Percentiles rank a stretch among this genome's conserved stretches.
phyloP scores from a whole-genome alignment of 495 filamentous ascomycete species.

The Trypethelium eluteriae region DNA sequence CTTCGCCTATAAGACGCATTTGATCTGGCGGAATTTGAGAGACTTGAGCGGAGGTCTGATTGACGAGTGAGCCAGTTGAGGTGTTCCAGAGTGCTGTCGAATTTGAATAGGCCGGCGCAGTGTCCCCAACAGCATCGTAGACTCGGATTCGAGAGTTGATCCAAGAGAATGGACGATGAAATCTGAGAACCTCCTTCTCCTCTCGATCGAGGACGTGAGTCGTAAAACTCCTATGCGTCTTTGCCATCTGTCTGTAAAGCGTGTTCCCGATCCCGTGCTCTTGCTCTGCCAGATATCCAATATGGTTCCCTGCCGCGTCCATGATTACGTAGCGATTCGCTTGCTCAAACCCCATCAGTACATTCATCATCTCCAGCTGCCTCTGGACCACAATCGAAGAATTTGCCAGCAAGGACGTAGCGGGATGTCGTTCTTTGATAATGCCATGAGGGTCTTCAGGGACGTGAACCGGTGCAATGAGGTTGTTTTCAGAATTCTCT shows the following conservation, averaged over 20 bases:
- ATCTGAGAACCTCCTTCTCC: constrained; percentile 58
- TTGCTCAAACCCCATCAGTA: constrained; percentile 66
- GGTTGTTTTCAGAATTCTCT: constrained; percentile 22
- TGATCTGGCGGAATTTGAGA: constrained; percentile 46
- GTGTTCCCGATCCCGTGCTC: constrained; percentile 53
- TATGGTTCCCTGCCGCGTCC: constrained; percentile 59
- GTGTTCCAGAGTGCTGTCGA: constrained; percentile 42
- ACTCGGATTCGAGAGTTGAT: constrained; percentile 58
- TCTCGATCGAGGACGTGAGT: constrained; percentile 63
- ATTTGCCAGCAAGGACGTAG: constrained; percentile 50
- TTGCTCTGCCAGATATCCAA: constrained; percentile 63
- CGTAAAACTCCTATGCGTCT: constrained; percentile 60
- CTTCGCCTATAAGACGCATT: constrained; percentile 61
- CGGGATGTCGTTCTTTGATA: constrained; percentile 55
- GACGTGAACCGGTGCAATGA: constrained; percentile 44
- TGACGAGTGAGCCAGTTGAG: constrained; percentile 38
- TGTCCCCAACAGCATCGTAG: constrained; percentile 47
- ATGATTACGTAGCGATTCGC: constrained; percentile 66
- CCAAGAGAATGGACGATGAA: constrained; percentile 62
- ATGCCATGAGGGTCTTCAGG: constrained; percentile 57
- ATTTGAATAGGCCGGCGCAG: constrained; percentile 24
- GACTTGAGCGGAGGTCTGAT: constrained; percentile 41
- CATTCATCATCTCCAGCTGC: constrained; percentile 63
- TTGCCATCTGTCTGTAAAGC: constrained; percentile 56
- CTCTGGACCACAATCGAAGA: constrained; percentile 59